phyloP scores from a whole-genome alignment of 2,329 filamentous ascomycete species.

The Hypoxylon sp. region DNA sequence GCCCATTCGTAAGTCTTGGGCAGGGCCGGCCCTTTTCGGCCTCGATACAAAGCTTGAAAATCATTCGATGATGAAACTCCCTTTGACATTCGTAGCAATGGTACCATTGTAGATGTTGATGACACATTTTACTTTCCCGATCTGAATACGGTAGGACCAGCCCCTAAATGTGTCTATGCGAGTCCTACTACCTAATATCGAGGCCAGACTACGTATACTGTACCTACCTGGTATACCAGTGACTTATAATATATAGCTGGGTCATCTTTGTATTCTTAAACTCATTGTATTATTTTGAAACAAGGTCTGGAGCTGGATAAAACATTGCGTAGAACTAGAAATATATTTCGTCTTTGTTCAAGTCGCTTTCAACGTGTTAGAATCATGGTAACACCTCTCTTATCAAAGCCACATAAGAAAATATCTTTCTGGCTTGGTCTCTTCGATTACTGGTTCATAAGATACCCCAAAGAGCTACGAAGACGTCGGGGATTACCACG shows the following conservation, averaged over 20 bases:
- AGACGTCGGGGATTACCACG: background rate
- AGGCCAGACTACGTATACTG: background rate
- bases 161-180: background rate
- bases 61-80: conserved; percentile 13
- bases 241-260: background rate
- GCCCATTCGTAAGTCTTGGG: background rate
- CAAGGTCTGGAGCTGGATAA: background rate
- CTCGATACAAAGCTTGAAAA: conserved; percentile 21
- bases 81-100: conserved; percentile 42
- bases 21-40: conserved; percentile 22
- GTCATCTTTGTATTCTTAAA: conserved; percentile 1
- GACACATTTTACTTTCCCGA: conserved; percentile 36
- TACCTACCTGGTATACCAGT: background rate
- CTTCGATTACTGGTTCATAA: background rate
- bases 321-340: background rate
- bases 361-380: background rate
- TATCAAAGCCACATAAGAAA: background rate
- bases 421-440: background rate
- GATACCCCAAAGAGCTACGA: background rate
- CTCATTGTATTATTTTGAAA: conserved; percentile 2
- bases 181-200: background rate
- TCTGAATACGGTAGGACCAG: background rate
- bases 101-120: conserved; percentile 5
- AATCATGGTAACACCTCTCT: background rate
- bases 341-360: background rate